Conservation (phyloP, 164 flowering plant genomes). For the Kingdonia uniflora region DNA sequence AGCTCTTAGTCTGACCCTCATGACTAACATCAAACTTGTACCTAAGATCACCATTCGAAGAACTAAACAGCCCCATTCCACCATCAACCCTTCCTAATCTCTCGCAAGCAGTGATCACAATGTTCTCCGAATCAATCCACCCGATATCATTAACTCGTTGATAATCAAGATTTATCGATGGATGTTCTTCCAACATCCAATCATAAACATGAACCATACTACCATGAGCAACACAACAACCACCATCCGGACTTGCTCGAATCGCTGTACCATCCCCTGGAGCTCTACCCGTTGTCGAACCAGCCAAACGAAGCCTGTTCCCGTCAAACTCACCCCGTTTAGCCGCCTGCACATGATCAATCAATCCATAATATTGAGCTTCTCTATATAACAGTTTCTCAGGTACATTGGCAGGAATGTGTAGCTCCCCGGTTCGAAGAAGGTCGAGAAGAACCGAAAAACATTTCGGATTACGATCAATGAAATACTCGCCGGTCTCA, state of each 20-base stretch:
- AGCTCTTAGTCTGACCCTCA: conserved; percentile 59
- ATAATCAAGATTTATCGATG: conserved; percentile 59
- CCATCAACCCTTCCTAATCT: conserved; percentile 57
- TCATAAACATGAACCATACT: conserved; percentile 77
- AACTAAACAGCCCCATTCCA: conserved; percentile 71
- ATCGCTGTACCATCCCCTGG: conserved; percentile 87
- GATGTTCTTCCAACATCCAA: conserved; percentile 78
- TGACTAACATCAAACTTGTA: conserved; percentile 56
- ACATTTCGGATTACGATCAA: conserved; percentile 77
- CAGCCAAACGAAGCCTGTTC: conserved; percentile 35
- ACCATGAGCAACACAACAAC: conserved; percentile 84
- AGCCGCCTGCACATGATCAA: conserved; percentile 60
- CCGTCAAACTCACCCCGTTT: conserved; percentile 84
- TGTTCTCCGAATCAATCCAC: conserved; percentile 42
- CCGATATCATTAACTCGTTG: conserved; percentile 73
- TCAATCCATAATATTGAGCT: conserved; percentile 67
- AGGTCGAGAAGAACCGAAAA: conserved; percentile 76
- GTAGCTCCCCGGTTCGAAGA: conserved; percentile 66
- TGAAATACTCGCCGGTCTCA: conserved; percentile 29
- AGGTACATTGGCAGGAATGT: conserved; percentile 45
- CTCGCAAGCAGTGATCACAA: conserved; percentile 59
- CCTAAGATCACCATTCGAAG: conserved; percentile 50
- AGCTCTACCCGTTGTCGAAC: conserved; percentile 50
- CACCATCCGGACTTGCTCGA: conserved; percentile 78
- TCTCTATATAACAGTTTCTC: conserved; percentile 53